phyloP scores from a whole-genome alignment of 73 alveolate genomes.

The Tetrahymena thermophila region DNA sequence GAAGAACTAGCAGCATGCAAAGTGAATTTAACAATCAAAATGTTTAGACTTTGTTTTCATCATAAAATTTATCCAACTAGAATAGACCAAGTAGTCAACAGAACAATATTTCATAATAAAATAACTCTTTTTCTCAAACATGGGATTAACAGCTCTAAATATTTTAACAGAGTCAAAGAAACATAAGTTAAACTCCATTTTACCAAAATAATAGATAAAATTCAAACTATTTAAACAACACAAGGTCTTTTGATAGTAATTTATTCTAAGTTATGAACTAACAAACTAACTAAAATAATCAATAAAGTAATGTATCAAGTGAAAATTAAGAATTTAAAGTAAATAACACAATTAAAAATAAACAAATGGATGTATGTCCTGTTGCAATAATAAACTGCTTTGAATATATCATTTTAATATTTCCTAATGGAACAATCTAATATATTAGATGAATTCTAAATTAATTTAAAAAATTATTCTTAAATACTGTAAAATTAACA shows the following conservation, averaged over 20 bases:
- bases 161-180: neutral
- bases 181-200: neutral
- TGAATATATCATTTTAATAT: neutral
- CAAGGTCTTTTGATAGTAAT: neutral
- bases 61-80: neutral
- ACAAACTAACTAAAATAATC: too few species aligned
- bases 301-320: neutral
- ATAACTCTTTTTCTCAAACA: neutral
- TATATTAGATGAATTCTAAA: neutral
- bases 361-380: neutral
- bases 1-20: neutral
- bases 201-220: neutral
- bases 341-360: too few species aligned
- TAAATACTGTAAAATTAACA: too few species aligned
- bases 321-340: neutral
- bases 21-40: neutral
- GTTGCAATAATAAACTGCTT: neutral
- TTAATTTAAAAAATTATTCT: too few species aligned
- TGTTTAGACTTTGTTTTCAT: neutral
- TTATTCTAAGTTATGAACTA: neutral
- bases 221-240: neutral
- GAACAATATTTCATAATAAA: neutral
- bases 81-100: neutral
- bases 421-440: neutral
- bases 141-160: neutral